Conservation (phyloP, 2,329 filamentous ascomycete genomes). For the Triangularia verruculosa region DNA sequence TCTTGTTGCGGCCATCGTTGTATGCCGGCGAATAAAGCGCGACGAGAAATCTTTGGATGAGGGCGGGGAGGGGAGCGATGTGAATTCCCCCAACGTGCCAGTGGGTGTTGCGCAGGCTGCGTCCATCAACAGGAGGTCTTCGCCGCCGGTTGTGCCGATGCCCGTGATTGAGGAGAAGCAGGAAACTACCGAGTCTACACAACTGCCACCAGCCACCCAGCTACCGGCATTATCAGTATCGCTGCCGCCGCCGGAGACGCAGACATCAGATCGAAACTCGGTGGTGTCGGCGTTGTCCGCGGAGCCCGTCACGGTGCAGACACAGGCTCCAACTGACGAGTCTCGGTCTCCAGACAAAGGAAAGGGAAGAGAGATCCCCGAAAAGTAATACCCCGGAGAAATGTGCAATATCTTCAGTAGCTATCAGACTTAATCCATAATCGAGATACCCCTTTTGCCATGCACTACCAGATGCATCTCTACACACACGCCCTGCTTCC, state of each 20-base stretch:
- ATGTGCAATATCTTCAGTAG: not conserved
- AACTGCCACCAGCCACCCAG: not conserved
- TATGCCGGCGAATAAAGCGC: conserved; percentile 15
- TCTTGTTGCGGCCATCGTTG: conserved; percentile 8
- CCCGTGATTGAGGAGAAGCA: conserved; percentile 17
- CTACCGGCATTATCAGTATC: conserved; percentile 11
- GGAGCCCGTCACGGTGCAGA: not conserved
- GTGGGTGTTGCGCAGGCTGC: not conserved
- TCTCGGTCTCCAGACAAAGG: not conserved
- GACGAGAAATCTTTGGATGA: not conserved
- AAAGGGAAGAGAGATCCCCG: conserved; percentile 13
- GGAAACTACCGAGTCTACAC: not conserved
- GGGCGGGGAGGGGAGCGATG: conserved; percentile 10
- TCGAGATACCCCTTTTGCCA: conserved; percentile 18
- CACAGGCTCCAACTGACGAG: not conserved
- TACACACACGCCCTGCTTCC: too few relatives aligned
- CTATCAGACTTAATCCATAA: conserved; percentile 15
- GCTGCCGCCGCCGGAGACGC: conserved; percentile 5
- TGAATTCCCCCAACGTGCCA: not conserved
- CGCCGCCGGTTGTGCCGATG: conserved; percentile 6
- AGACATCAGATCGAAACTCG: conserved; percentile 9
- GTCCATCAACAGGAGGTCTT: not conserved
- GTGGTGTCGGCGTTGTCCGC: conserved; percentile 16
- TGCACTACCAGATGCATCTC: not conserved
- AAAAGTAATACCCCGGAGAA: not conserved